phyloP scores from a whole-genome alignment of 2,329 filamentous ascomycete species.

The Verticillium zaregamsianum region DNA sequence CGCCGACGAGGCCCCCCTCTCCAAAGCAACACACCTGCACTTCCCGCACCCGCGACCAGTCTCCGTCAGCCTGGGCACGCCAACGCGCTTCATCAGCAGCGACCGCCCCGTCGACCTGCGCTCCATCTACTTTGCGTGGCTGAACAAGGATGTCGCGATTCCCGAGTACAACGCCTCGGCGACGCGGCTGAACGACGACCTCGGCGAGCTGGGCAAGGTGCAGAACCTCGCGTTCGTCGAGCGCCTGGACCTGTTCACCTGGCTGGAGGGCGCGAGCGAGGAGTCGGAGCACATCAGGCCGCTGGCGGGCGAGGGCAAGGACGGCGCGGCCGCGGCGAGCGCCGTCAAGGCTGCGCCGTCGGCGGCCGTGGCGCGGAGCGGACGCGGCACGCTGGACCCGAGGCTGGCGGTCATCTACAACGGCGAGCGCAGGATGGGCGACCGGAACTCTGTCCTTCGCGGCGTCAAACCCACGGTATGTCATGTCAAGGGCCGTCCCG shows the following conservation, averaged over 20 bases:
- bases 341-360: slow-evolving; percentile 31
- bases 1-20: slow-evolving; percentile 60
- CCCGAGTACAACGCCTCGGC: slow-evolving; percentile 87
- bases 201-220: slow-evolving; percentile 65
- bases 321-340: slow-evolving; percentile 30
- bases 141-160: slow-evolving; percentile 85
- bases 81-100: slow-evolving; percentile 84
- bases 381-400: slow-evolving; percentile 70
- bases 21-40: slow-evolving; percentile 72
- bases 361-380: slow-evolving; percentile 45
- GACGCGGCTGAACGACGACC: slow-evolving; percentile 73
- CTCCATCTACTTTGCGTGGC: slow-evolving; percentile 94
- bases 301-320: slow-evolving; percentile 54
- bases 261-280: slow-evolving; percentile 84
- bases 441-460: slow-evolving; percentile 82
- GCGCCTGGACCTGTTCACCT: slow-evolving; percentile 85
- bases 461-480: slow-evolving; percentile 85
- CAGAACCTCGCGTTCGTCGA: slow-evolving; percentile 91
- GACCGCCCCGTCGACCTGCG: slow-evolving; percentile 76
- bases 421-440: slow-evolving; percentile 85
- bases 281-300: slow-evolving; percentile 92
- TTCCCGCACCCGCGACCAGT: slow-evolving; percentile 61
- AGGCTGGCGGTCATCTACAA: slow-evolving; percentile 84
- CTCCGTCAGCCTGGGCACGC: slow-evolving; percentile 63
- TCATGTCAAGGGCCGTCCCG: slow-evolving; percentile 7